These are phyloP conservation scores for Blastobotrys raffinosifermentans DNA, from an alignment of 1,139 yeast species.

Conservation along the genomic window DNA sequence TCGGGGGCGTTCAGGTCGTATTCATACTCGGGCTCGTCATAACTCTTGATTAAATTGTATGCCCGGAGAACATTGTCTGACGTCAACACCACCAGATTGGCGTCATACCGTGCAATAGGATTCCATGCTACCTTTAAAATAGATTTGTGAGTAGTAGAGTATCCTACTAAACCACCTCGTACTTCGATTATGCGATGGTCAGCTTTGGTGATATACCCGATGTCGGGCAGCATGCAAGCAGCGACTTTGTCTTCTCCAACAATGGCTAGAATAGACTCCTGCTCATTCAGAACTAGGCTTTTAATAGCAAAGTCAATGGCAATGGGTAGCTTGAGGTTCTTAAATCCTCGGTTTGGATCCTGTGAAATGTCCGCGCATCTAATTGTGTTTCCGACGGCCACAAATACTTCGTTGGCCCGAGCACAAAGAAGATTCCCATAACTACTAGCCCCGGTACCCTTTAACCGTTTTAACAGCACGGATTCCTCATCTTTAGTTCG, in stretches of 20 bases:
- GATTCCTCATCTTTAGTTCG: constrained; percentile 9
- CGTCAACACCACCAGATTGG: constrained; percentile 38
- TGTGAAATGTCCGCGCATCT: constrained; percentile 24
- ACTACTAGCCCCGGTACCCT: not conserved
- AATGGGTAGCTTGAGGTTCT: constrained; percentile 22
- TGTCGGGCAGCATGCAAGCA: constrained; percentile 30
- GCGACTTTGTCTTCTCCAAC: constrained; percentile 34
- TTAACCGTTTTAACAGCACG: constrained; percentile 1
- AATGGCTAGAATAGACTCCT: constrained; percentile 40
- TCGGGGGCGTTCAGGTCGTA: not conserved
- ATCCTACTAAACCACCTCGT: not conserved
- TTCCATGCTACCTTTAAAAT: constrained; percentile 40
- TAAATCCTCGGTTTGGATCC: constrained; percentile 13
- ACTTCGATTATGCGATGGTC: constrained; percentile 10
- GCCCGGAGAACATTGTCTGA: constrained; percentile 34
- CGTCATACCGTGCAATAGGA: constrained; percentile 38
- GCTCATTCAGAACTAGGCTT: constrained; percentile 33
- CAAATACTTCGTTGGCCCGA: constrained; percentile 27
- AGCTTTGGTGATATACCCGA: constrained; percentile 26
- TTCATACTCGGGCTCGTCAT: constrained; percentile 24
- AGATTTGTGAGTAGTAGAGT: constrained; percentile 10
- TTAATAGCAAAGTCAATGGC: constrained; percentile 30
- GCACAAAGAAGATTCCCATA: constrained; percentile 11
- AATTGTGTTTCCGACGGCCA: constrained; percentile 26
- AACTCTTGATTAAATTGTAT: constrained; percentile 32